Evolutionary conservation across 2,329 filamentous ascomycete genomes (phyloP), one percentile per base, ranked within the genome.

Genomic region (Aulographum hederae): DNA sequence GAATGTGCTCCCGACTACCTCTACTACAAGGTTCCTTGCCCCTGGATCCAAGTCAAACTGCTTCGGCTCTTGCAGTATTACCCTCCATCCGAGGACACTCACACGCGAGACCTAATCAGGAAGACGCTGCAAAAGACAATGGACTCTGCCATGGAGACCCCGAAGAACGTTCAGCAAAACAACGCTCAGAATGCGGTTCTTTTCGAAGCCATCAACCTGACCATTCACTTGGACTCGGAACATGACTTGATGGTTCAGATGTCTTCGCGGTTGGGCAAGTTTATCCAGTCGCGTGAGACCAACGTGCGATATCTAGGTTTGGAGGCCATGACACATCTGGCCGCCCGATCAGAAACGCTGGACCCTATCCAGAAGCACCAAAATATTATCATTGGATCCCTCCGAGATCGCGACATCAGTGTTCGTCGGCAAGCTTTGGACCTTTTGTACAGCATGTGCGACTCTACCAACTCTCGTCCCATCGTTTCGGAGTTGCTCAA

Each of bases 21-120:
- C 17, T 98, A 98, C 60, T 98, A 98, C 64, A 94, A 94, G 48
- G 89, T 98, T n/a, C 89, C 89, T 1, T 98, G 89, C 49, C 89
- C 89, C 3, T 98, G 89, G 89, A 74, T 98, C 35, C 85, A 95
- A 56, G 79, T 95, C 46, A 98, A 98, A 58, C 66, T 98, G 13
- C 57, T 98, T 41, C 73, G 85, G 38, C 58, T 98, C 37, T 64
- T 98, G 40, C 89, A 98, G 55, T 98, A 95, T 53, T 98, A 93
- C 53, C 79, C 85, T 17, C 86, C 89, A 28, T 91, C 89, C 50
- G 86, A 95, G 46, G 89, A 98, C 50, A 84, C 78, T 19, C 81
- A 94, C 50, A 73, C 93, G 26, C 78, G 86, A 34, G 77, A 82
- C 28, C 75, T 98, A 57, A 89, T 98, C 39, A 77, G 89, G 29